Base-by-base conservation (phyloP, 1,284 basidiomycete species). In the Coniferiporia sulphurascens region DNA sequence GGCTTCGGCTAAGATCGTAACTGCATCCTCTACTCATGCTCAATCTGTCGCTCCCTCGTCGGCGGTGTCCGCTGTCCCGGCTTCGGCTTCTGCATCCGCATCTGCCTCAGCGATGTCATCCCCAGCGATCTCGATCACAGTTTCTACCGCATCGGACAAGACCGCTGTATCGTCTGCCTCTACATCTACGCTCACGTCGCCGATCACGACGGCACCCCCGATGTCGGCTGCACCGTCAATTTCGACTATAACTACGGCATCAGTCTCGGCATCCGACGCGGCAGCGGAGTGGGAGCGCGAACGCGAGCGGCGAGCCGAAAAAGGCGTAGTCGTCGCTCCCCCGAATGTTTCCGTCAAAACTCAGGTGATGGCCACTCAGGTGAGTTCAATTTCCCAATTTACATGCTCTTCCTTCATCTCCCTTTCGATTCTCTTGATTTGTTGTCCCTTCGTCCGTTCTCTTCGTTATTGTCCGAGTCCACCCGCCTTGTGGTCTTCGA, bases 231-330 rank as follows among this genome's bases (percentile, higher is more conserved):
- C 27, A 27, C 27, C 27, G 27, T 27, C 27, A 5, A 27, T 27
- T 27, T 27, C 27, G 5, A 27, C 27, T 27, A 27, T 27, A 5
- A 27, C 41, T n/a, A n/a, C 41, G 41, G 41, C 12, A 2, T n/a
- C n/a, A 3, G 41, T n/a, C 12, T 43, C 41, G 41, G 48, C 56
- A 9, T 58, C 56, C 4, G 49, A 58, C 15, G 56, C 56, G 9
- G 56, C 56, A 13, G 56, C 56, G 7, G 56, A 58, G 48, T 41
- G 48, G 35, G 48, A 58, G 19, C 27, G 27, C 27, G 27, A 27
- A 27, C 48, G 56, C 13, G 56, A 58, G 48, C 56, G 56, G 17
- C 21, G 43, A 12, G 46, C 46, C 17, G 56, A 58, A 36, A 58
- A 58, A 36, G 49, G 27, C 17, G 21, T 50, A 15, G 19, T 50